These are phyloP conservation scores for Trichoderma hamatum DNA, from an alignment of 2,329 filamentous ascomycete genomes.

Conservation along the genomic window DNA sequence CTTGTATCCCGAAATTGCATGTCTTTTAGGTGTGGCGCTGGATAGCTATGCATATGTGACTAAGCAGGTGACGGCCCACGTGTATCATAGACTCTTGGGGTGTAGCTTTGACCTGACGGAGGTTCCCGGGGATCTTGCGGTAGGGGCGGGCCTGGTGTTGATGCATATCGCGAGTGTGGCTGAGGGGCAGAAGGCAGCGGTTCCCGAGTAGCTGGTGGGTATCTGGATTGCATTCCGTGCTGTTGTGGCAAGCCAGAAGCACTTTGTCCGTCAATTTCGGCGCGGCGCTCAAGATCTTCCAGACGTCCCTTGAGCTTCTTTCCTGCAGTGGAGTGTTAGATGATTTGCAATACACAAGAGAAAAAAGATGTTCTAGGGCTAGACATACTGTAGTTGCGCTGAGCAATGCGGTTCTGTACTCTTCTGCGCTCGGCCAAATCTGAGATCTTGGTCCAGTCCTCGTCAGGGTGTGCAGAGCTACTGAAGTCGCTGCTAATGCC, in stretches of 20 bases:
- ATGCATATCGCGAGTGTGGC: constrained; percentile 49
- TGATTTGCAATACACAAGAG: background rate
- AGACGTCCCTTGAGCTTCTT: constrained; percentile 91
- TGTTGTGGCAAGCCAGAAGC: constrained; percentile 34
- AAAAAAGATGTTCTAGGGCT: background rate
- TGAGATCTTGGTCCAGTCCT: constrained; percentile 99
- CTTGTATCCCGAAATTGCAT: constrained; percentile 42
- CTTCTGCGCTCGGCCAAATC: constrained; percentile 90
- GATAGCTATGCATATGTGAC: constrained; percentile 37
- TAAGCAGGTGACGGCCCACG: constrained; percentile 44
- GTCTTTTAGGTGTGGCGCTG: constrained; percentile 40
- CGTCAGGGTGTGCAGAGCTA: constrained; percentile 89
- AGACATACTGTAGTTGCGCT: constrained; percentile 89
- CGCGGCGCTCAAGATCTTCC: constrained; percentile 80
- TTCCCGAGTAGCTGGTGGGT: constrained; percentile 47
- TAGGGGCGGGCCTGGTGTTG: constrained; percentile 49
- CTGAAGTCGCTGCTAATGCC: constrained; percentile 94
- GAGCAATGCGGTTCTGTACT: constrained; percentile 97
- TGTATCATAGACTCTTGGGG: constrained; percentile 49
- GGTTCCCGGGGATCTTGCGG: constrained; percentile 41
- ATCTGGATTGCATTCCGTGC: constrained; percentile 45
- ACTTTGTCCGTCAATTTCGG: constrained; percentile 54
- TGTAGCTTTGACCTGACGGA: constrained; percentile 50
- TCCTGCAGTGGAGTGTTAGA: constrained; percentile 53
- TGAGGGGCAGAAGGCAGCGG: constrained; percentile 44